phyloP scores from a whole-genome alignment of 257 asterid genomes.

The Ballota nigra region DNA sequence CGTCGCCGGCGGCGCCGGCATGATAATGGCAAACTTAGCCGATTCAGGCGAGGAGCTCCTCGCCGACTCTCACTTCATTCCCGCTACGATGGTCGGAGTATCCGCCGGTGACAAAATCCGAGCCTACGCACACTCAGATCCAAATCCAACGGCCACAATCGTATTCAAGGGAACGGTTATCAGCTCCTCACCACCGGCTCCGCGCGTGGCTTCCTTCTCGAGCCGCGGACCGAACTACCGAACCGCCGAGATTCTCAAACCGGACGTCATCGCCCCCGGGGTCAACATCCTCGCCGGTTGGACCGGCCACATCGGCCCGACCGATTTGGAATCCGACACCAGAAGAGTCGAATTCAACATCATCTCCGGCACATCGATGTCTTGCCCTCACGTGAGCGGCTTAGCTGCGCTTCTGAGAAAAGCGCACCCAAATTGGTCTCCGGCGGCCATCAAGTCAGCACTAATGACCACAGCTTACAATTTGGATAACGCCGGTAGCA shows the following conservation, averaged over 20 bases:
- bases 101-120: constrained; percentile 69
- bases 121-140: constrained; percentile 52
- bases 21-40: constrained; percentile 75
- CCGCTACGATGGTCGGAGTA: constrained; percentile 89
- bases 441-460: constrained; percentile 88
- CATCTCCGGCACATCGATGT: constrained; percentile 89
- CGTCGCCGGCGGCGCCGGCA: constrained; percentile 80
- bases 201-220: constrained; percentile 85
- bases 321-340: constrained; percentile 62
- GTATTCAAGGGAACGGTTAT: constrained; percentile 71
- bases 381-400: constrained; percentile 97
- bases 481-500: constrained; percentile 57
- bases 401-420: constrained; percentile 69
- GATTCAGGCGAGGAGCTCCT: constrained; percentile 91
- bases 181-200: constrained; percentile 66
- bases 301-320: constrained; percentile 73
- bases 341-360: constrained; percentile 83
- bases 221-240: constrained; percentile 91
- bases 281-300: constrained; percentile 92
- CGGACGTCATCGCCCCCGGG: constrained; percentile 92
- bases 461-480: constrained; percentile 77
- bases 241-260: constrained; percentile 84
- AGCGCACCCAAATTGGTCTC: constrained; percentile 72
- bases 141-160: constrained; percentile 76
- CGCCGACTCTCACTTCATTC: constrained; percentile 84